These are phyloP conservation scores for Tylopilus felleus DNA, from an alignment of 768 basidiomycete species.

Conservation along the genomic window DNA sequence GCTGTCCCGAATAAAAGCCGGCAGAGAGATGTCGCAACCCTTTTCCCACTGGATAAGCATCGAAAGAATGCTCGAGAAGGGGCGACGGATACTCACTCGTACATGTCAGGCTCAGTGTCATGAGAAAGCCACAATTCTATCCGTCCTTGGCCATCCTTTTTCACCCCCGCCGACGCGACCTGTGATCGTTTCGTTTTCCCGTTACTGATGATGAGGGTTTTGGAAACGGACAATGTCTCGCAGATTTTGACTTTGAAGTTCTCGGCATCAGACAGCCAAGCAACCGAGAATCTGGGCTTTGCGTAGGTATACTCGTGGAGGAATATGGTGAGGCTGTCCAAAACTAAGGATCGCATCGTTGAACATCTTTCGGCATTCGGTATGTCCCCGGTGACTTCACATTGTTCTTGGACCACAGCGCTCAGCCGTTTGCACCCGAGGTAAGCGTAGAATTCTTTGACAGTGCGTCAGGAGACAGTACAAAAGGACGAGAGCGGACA, in stretches of 20 bases:
- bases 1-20: not conserved
- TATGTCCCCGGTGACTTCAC: no score
- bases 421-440: constrained; percentile 1
- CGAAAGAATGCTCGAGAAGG: not conserved
- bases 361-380: no score
- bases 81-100: not conserved
- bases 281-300: not conserved
- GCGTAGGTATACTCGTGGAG: not conserved
- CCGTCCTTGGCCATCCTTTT: not conserved
- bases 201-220: not conserved
- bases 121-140: constrained; percentile 2
- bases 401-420: not conserved
- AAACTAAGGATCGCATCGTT: not conserved
- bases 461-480: not conserved
- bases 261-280: not conserved
- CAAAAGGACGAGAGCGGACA: not conserved
- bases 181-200: not conserved
- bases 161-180: not conserved
- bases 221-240: not conserved
- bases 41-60: not conserved
- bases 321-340: not conserved
- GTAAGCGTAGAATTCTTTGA: not conserved
- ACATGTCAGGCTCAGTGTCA: not conserved
- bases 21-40: not conserved
- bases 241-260: not conserved